phyloP scores from a whole-genome alignment of 2,329 filamentous ascomycete genomes.

The Trichoderma oligosporum region DNA sequence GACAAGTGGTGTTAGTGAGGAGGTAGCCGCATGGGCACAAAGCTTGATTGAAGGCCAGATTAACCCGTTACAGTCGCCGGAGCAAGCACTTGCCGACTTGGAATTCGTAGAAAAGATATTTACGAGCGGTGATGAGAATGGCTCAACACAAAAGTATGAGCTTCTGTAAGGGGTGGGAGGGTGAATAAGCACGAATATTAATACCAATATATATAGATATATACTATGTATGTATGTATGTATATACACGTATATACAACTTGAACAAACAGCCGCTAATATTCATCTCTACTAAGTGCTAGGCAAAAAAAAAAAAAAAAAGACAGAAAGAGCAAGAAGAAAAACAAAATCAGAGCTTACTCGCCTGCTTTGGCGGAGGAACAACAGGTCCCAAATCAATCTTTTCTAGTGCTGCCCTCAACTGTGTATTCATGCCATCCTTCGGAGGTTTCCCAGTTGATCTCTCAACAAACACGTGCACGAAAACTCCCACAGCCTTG shows the following conservation, averaged over 20 bases:
- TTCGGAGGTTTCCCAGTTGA: constrained; percentile 63
- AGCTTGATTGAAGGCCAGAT: constrained; percentile 45
- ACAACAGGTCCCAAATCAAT: constrained; percentile 40
- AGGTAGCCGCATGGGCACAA: constrained; percentile 59
- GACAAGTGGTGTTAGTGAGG: constrained; percentile 53
- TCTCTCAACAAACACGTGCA: constrained; percentile 85
- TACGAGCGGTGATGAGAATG: constrained; percentile 44
- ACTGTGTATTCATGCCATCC: constrained; percentile 57
- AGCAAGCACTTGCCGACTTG: constrained; percentile 59
- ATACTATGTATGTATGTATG: too few species aligned
- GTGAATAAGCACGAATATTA: not conserved
- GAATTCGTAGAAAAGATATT: constrained; percentile 54
- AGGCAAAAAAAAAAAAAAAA: not conserved
- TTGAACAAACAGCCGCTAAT: too few species aligned
- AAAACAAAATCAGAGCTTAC: constrained; percentile 19
- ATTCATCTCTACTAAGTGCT: not conserved
- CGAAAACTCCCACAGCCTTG: constrained; percentile 79
- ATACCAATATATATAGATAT: not conserved
- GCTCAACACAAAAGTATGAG: constrained; percentile 39
- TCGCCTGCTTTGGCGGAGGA: not conserved
- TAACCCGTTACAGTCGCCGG: constrained; percentile 50
- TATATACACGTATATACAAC: too few species aligned
- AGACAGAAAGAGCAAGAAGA: not conserved
- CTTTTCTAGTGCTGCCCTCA: constrained; percentile 58
- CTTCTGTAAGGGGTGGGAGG: too few species aligned